Evolutionary conservation across 352 stramenopile species (phyloP).

Genomic region (Phytophthora citricola): DNA sequence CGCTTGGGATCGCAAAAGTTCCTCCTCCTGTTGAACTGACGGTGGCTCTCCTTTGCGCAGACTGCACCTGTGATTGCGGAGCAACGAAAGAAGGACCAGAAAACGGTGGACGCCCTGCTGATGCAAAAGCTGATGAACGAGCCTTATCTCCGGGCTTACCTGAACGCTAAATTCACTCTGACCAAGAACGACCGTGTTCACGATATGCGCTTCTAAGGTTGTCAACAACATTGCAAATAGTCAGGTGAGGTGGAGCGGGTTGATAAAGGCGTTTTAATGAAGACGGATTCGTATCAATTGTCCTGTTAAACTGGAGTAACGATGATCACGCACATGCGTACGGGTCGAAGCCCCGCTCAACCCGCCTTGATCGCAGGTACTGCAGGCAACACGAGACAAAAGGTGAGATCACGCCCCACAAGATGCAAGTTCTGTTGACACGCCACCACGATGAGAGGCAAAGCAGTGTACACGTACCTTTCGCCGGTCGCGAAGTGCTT

Average conservation of each 20-base stretch:
- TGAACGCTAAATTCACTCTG: slow-evolving; percentile 98
- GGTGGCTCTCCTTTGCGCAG: slow-evolving; percentile 32
- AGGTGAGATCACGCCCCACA: slow-evolving; percentile 10
- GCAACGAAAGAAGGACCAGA: slow-evolving; percentile 96
- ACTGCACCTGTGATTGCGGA: slow-evolving; percentile 84
- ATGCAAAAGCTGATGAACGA: slow-evolving; percentile 68
- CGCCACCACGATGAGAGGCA: slow-evolving; percentile 2
- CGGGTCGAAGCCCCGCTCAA: slow-evolving; percentile 14
- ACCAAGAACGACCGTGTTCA: slow-evolving; percentile 98
- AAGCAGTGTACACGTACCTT: slow-evolving; percentile 35
- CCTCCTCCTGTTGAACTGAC: slow-evolving; percentile 34
- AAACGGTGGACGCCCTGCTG: slow-evolving; percentile 92
- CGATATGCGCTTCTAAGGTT: slow-evolving; percentile 97
- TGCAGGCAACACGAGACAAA: slow-evolving; percentile 23
- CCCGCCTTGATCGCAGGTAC: slow-evolving; percentile 41
- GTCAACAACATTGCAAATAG: background rate
- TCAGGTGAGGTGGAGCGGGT: slow-evolving; percentile 14
- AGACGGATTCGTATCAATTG: slow-evolving; percentile 7
- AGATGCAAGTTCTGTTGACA: background rate
- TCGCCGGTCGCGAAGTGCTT: slow-evolving; percentile 54
- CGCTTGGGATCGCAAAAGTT: slow-evolving; percentile 80
- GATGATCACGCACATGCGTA: slow-evolving; percentile 19
- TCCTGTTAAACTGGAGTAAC: background rate
- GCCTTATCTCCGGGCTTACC: slow-evolving; percentile 95
- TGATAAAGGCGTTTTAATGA: slow-evolving; percentile 25